These are phyloP conservation scores for Yamadazyma epiphylla DNA, from an alignment of 1,139 yeast species.

Conservation along the genomic window DNA sequence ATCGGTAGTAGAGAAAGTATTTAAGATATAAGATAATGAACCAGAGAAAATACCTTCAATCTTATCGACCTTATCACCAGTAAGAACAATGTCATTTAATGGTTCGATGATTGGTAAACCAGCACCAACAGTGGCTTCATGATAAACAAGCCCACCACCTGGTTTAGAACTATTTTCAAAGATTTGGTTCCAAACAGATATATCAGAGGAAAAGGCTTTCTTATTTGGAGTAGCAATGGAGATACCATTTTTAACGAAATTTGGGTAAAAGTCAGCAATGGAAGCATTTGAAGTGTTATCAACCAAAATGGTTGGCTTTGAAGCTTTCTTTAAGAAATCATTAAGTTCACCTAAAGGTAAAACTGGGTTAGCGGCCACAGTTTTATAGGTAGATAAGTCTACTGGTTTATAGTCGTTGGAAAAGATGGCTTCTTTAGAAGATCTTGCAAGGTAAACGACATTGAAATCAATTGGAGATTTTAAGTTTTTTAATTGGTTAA, in stretches of 20 bases:
- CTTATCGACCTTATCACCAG: slow-evolving; percentile 88
- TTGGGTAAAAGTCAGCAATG: slow-evolving; percentile 74
- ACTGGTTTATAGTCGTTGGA: slow-evolving; percentile 70
- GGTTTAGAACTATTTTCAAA: slow-evolving; percentile 50
- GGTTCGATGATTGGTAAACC: slow-evolving; percentile 93
- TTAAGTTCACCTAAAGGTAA: slow-evolving; percentile 57
- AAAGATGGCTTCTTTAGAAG: slow-evolving; percentile 60
- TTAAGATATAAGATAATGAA: slow-evolving; percentile 92
- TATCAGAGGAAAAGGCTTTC: slow-evolving; percentile 88
- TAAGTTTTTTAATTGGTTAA: slow-evolving; percentile 62
- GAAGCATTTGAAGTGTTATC: slow-evolving; percentile 89
- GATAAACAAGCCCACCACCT: slow-evolving; percentile 80
- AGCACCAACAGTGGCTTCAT: slow-evolving; percentile 99
- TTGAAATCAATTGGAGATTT: slow-evolving; percentile 59
- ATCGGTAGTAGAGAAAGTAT: slow-evolving; percentile 76
- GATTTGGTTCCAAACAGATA: slow-evolving; percentile 72
- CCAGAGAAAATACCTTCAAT: slow-evolving; percentile 98
- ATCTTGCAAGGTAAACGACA: slow-evolving; percentile 75
- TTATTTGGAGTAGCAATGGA: slow-evolving; percentile 98
- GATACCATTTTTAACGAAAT: slow-evolving; percentile 70
- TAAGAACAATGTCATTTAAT: slow-evolving; percentile 76
- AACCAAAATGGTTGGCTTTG: slow-evolving; percentile 75
- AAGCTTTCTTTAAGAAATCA: slow-evolving; percentile 59
- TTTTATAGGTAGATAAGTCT: slow-evolving; percentile 57
- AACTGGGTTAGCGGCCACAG: slow-evolving; percentile 47